Evolutionary conservation across 257 asterid genomes (phyloP).

Genomic region (Thymus quinquecostatus): DNA sequence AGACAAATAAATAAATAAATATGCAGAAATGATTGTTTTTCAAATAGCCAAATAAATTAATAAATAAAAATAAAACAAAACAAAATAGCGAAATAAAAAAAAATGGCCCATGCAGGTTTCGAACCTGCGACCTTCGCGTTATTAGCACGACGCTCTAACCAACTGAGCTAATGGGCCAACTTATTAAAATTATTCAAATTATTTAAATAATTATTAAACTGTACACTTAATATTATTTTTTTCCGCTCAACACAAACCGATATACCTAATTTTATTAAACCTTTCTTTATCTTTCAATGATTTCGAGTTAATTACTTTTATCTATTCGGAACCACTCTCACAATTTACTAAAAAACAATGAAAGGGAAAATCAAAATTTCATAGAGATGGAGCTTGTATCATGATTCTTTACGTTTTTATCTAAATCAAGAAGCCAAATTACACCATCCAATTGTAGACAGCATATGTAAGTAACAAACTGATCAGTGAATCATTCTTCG

Average conservation of each 20-base stretch:
- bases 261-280: too few species aligned
- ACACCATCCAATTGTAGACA: slow-evolving; percentile 5
- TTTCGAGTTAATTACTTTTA: too few species aligned
- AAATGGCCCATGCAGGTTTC: slow-evolving; percentile 71
- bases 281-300: too few species aligned
- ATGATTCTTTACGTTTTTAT: not conserved
- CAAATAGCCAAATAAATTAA: too few species aligned
- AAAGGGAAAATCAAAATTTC: not conserved
- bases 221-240: too few species aligned
- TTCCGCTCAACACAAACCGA: too few species aligned
- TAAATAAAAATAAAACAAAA: not conserved
- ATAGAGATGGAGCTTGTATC: not conserved
- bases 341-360: too few species aligned
- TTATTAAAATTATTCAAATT: too few species aligned
- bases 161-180: slow-evolving; percentile 71
- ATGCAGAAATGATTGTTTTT: too few species aligned
- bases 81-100: not conserved
- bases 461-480: not conserved
- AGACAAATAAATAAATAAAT: too few species aligned
- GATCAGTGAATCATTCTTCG: not conserved
- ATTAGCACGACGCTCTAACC: slow-evolving; percentile 79
- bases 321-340: too few species aligned
- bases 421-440: not conserved
- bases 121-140: slow-evolving; percentile 75
- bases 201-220: too few species aligned